Conservation (phyloP, 2,329 filamentous ascomycete species). For the Fusarium domesticum region DNA sequence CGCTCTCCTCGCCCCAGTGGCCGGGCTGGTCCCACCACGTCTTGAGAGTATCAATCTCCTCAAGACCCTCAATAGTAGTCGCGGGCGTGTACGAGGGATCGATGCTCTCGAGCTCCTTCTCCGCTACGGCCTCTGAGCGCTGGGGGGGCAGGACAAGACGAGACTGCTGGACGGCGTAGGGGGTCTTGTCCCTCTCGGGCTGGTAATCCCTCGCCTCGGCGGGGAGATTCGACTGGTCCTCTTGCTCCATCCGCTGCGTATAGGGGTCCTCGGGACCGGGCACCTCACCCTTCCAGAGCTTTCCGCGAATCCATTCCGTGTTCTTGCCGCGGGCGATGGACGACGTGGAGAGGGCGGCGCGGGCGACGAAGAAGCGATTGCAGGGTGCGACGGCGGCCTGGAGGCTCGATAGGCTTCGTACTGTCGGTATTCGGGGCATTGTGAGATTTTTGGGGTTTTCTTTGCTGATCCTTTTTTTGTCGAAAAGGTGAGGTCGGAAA, state of each 20-base stretch:
- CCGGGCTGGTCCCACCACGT: constrained; percentile 54
- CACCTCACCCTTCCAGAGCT: constrained; percentile 41
- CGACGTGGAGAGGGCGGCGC: constrained; percentile 36
- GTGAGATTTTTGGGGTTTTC: constrained; percentile 11
- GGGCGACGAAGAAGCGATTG: constrained; percentile 28
- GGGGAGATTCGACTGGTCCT: constrained; percentile 31
- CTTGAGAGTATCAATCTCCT: constrained; percentile 45
- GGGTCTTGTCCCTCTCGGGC: constrained; percentile 22
- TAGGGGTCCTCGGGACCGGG: constrained; percentile 41
- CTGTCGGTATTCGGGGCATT: constrained; percentile 44
- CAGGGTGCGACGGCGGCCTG: constrained; percentile 25
- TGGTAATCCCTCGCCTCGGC: constrained; percentile 29
- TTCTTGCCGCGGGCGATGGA: constrained; percentile 31
- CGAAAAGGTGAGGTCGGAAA: constrained; percentile 6
- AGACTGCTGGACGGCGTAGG: constrained; percentile 28
- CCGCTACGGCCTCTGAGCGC: constrained; percentile 34
- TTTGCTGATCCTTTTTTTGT: not conserved
- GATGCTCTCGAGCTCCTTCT: constrained; percentile 30
- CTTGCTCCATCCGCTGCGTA: constrained; percentile 32
- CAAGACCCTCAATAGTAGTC: constrained; percentile 42
- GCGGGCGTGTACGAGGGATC: constrained; percentile 48
- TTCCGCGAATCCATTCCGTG: constrained; percentile 39
- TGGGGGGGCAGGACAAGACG: constrained; percentile 34
- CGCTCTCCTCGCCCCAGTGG: constrained; percentile 49
- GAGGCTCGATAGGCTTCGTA: constrained; percentile 35